Conservation (phyloP, 192 early-diverging fungal genomes). For the Gamsiella multidivaricata region DNA sequence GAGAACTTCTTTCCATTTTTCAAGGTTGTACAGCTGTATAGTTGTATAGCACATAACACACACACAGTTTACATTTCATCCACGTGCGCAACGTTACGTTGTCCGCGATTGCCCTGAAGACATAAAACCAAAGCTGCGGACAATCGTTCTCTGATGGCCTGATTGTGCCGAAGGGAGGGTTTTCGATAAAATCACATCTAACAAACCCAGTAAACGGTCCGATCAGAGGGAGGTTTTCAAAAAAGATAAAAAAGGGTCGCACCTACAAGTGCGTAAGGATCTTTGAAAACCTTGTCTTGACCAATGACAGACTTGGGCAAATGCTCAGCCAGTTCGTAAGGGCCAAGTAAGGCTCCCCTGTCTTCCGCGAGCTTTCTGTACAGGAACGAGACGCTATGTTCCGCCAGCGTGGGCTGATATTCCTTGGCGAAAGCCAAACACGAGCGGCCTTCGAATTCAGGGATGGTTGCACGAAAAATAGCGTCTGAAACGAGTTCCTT, state of each 20-base stretch:
- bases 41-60: no score
- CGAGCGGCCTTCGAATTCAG: neutral
- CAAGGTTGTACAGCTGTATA: no score
- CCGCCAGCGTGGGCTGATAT: conserved; percentile 4
- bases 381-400: conserved; percentile 9
- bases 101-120: no score
- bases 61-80: no score
- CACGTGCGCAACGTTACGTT: no score
- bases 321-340: neutral
- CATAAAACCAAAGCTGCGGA: neutral
- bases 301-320: neutral
- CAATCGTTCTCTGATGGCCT: conserved; percentile 15
- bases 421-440: neutral
- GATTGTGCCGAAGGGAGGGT: neutral
- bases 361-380: conserved; percentile 12
- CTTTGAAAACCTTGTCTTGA: conserved; percentile 14
- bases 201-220: neutral
- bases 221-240: neutral
- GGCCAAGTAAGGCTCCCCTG: conserved; percentile 1
- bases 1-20: no score
- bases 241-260: neutral
- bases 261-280: conserved; percentile 6
- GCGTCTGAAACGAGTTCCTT: conserved; percentile 7
- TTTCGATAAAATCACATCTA: conserved; percentile 4
- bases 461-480: neutral